Conservation (phyloP, 164 flowering plant species). For the Buxus sempervirens region DNA sequence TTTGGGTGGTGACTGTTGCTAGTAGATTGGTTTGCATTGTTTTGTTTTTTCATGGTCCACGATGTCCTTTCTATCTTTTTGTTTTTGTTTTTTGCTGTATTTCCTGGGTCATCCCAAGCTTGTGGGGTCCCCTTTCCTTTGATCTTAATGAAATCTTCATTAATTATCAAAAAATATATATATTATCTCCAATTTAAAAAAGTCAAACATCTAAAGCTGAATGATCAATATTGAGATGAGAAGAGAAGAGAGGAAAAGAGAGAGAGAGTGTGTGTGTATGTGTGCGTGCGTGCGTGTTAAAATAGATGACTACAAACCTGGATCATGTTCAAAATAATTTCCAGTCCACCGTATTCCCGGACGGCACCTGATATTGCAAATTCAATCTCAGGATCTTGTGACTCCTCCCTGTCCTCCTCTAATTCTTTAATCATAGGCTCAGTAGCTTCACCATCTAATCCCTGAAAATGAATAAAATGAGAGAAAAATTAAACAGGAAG, state of each 20-base stretch:
- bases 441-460: conserved; percentile 99
- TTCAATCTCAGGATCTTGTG: conserved; percentile 97
- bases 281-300: too few species aligned
- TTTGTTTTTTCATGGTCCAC: too few species aligned
- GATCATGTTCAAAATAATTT: conserved; percentile 84
- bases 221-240: neutral
- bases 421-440: conserved; percentile 99
- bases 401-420: conserved; percentile 97
- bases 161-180: too few species aligned
- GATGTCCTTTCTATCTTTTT: too few species aligned
- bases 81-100: too few species aligned
- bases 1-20: too few species aligned
- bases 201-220: neutral
- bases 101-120: too few species aligned
- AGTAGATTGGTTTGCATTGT: too few species aligned
- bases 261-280: neutral
- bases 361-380: conserved; percentile 98
- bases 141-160: too few species aligned
- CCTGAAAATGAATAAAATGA: conserved; percentile 36
- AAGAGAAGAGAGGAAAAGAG: neutral
- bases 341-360: conserved; percentile 86
- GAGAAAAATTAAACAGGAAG: too few species aligned
- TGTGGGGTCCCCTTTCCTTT: too few species aligned
- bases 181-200: neutral
- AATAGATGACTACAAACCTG: conserved; percentile 53